Evolutionary conservation across 2,329 filamentous ascomycete species (phyloP).

Genomic region (Shiraia sp.): DNA sequence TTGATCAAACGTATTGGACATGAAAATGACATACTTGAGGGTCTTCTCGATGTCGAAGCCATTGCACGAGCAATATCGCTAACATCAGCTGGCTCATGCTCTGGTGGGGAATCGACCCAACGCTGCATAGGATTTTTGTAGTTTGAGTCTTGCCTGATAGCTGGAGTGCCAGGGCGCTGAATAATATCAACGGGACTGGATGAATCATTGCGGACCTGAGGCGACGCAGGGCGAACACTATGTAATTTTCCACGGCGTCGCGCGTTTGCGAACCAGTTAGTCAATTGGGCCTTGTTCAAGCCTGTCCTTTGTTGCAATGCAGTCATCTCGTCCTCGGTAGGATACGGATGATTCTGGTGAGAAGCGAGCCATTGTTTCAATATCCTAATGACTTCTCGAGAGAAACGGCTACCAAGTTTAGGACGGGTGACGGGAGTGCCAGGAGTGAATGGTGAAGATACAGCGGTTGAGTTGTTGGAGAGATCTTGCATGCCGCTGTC

Average conservation of each 20-base stretch:
- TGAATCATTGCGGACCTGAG: conserved; percentile 8
- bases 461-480: conserved; percentile 17
- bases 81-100: conserved; percentile 30
- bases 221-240: conserved; percentile 8
- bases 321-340: conserved; percentile 22
- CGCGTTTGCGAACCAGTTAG: conserved; percentile 36
- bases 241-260: conserved; percentile 28
- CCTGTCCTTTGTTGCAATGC: conserved; percentile 24
- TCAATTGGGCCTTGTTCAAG: conserved; percentile 27
- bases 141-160: conserved; percentile 6
- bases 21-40: conserved; percentile 3
- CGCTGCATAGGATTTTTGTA: conserved; percentile 28
- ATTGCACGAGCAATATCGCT: conserved; percentile 30
- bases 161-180: conserved; percentile 26
- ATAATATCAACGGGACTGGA: conserved; percentile 25
- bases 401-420: conserved; percentile 28
- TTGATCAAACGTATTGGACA: background rate
- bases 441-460: conserved; percentile 13
- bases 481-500: conserved; percentile 1
- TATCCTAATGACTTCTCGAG: conserved; percentile 24
- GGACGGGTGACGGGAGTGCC: conserved; percentile 10
- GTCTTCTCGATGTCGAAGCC: conserved; percentile 14
- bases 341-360: conserved; percentile 28
- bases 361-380: conserved; percentile 29
- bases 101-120: conserved; percentile 35